Base-by-base conservation (phyloP, 2,329 filamentous ascomycete genomes). In the Sclerotinia subarctica region DNA sequence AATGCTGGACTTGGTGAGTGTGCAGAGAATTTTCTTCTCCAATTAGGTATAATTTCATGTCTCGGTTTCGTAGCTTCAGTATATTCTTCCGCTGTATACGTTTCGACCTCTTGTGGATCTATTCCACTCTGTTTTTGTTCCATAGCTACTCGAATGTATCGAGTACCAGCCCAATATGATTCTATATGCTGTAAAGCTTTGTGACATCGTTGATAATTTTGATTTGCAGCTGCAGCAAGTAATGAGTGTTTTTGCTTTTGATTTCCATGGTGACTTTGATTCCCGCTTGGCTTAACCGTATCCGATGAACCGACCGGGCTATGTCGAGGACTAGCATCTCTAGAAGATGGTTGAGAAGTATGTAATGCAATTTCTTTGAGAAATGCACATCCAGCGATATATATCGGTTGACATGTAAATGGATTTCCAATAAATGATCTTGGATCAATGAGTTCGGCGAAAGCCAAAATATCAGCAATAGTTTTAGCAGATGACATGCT, bases 71-170 rank as follows among this genome's bases (percentile, higher is more conserved):
- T 75, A 87, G 89, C 76, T 93, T 91, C 78, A 11, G 63, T 65
- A 91, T 92, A 77, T 64, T 96, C 93, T 76, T 96, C 92, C 1
- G 79, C 80, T 0, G 86, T 88, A 70, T 84, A 88, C 0, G 86
- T 88, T 75, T 88, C 86, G 69, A 65, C 63, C 26, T 65, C 63
- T 7, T 65, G 63, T 58, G 85, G 93, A 74, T 96, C 92, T 78
- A 94, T 92, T 0, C 93, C 93, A 77, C 94, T 93, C 19, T 92
- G 88, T 77, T 95, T 95, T 73, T 96, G 93, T 73, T 96, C 92
- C 15, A 96, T 81, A 0, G 93, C 92, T 0, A 91, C 94, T 49
- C 96, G 80, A 51, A 96, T 96, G 76, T 96, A 96, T 68, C 91
- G 90, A 35, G 92, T 90, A 10, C 93, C 93, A 47, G 90, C 90